Base-by-base conservation (phyloP, 306 rosid species). In the Cucurbita ficifolia region DNA sequence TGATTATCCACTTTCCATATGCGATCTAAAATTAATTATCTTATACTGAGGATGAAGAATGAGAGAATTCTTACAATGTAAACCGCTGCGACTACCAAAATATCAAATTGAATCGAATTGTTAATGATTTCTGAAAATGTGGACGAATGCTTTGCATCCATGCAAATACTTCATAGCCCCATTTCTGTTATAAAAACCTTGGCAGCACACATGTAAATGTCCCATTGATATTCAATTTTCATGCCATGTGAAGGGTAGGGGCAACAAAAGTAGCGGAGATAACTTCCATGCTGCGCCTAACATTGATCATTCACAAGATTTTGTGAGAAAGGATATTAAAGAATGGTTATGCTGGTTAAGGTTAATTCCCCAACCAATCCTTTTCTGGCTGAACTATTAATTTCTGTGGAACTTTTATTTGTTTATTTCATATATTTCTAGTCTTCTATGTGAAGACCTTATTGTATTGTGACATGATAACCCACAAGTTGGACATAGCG, bases 241-340 rank as follows among this genome's bases (percentile, higher is more conserved):
- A 62, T 80, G 70, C 40, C 50, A 18, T 63, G 50, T 39, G 75
- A 86, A 94, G 97, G 97, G 97, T 62, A 83, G 82, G 80, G 97
- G 97, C 85, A 89, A 92, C 86, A 89, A 82, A 80, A 89, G 97
- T 80, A 94, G 97, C 9, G 99, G 99, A 78, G 99, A 95, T 43
- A 85, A 68, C 81, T 95, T 95, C 78, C 99, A 95, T 67, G 99
- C 99, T 75, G 99, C 99, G 70, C 99, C 99, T 70, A 95, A 95
- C 81, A 95, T 95, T 77, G 99, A 95, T 84, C 99, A 95, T 81
- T 95, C 99, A 36, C 99, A 95, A 86, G 97, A 91, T n/a, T 95
- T 91, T 87, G 99, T 95, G 78, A 88, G 99, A 84, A 88, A 84
- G 49, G 99, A 95, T 85, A 70, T 95, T 79, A 87, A 84, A 82